phyloP scores from a whole-genome alignment of 73 alveolate genomes.

The Breviolum minutum region DNA sequence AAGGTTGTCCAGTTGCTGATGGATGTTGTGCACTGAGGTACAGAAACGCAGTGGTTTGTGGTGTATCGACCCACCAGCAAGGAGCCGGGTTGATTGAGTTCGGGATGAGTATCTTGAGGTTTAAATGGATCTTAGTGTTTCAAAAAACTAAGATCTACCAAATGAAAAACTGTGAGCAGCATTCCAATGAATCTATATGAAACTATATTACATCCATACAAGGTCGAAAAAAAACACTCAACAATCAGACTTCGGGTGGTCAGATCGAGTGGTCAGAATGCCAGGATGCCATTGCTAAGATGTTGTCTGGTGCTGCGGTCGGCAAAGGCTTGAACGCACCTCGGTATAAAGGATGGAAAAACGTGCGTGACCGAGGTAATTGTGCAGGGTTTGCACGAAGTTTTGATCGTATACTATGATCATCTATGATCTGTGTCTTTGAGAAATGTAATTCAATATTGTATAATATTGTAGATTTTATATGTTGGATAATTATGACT shows the following conservation, averaged over 20 bases:
- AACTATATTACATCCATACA: background rate
- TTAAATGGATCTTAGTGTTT: background rate
- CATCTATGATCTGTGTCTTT: background rate
- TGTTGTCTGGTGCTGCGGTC: slow-evolving; percentile 87
- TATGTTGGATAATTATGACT: background rate
- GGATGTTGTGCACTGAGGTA: background rate
- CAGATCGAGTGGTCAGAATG: background rate
- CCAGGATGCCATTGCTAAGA: slow-evolving; percentile 92
- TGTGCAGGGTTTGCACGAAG: background rate
- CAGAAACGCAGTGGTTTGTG: slow-evolving; percentile 67
- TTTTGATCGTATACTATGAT: too few species aligned
- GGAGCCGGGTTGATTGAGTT: background rate
- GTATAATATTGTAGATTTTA: background rate
- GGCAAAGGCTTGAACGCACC: slow-evolving; percentile 90
- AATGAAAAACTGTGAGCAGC: background rate
- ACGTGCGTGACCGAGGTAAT: too few species aligned
- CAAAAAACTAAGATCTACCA: background rate
- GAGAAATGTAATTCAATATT: background rate
- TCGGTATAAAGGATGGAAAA: background rate
- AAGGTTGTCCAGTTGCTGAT: background rate
- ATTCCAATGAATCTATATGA: background rate
- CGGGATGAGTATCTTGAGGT: background rate
- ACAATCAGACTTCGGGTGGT: background rate
- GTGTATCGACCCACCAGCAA: slow-evolving; percentile 90
- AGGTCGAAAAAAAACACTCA: background rate